Percentiles rank a stretch among this genome's conserved stretches.
Conservation (phyloP, 306 rosid genomes). For the Sechiopsis laciniata region DNA sequence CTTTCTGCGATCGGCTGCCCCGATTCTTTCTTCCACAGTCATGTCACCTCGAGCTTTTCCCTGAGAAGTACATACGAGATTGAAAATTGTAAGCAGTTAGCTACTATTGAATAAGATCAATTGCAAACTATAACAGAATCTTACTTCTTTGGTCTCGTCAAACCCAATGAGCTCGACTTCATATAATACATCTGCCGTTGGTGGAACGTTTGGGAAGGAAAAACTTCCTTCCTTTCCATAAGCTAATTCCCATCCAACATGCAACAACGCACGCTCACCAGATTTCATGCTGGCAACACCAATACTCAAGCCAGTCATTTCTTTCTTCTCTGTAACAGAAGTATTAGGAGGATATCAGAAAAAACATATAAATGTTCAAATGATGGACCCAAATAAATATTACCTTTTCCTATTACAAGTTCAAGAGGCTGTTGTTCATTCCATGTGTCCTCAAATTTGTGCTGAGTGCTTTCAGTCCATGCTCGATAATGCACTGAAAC, state of each 20-base stretch:
- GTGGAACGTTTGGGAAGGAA: slow-evolving; percentile 94
- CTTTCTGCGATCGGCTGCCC: slow-evolving; percentile 80
- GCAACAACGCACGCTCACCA: slow-evolving; percentile 74
- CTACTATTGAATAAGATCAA: not conserved
- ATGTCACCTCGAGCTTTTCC: slow-evolving; percentile 90
- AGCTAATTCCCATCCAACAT: slow-evolving; percentile 88
- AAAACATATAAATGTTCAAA: not conserved
- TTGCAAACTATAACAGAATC: not conserved
- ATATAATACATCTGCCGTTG: slow-evolving; percentile 79
- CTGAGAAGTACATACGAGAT: slow-evolving; percentile 23
- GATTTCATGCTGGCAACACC: slow-evolving; percentile 84
- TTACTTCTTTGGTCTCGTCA: slow-evolving; percentile 83
- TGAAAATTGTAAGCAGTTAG: not conserved
- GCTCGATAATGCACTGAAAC: slow-evolving; percentile 82
- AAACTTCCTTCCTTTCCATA: slow-evolving; percentile 86
- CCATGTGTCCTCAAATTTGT: slow-evolving; percentile 97
- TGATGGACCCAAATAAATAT: too few relatives aligned
- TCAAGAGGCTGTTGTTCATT: slow-evolving; percentile 71
- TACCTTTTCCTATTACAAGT: slow-evolving; percentile 85
- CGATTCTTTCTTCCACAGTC: slow-evolving; percentile 94
- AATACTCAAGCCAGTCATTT: slow-evolving; percentile 81
- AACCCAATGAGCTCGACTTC: slow-evolving; percentile 93
- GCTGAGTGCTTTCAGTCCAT: slow-evolving; percentile 74
- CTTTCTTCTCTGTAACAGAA: slow-evolving; percentile 69
- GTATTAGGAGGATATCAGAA: slow-evolving; percentile 14